Percentiles rank a stretch among this genome's conserved stretches.
Evolutionary conservation across 306 rosid genomes (phyloP).

Genomic region (Casuarina equisetifolia): DNA sequence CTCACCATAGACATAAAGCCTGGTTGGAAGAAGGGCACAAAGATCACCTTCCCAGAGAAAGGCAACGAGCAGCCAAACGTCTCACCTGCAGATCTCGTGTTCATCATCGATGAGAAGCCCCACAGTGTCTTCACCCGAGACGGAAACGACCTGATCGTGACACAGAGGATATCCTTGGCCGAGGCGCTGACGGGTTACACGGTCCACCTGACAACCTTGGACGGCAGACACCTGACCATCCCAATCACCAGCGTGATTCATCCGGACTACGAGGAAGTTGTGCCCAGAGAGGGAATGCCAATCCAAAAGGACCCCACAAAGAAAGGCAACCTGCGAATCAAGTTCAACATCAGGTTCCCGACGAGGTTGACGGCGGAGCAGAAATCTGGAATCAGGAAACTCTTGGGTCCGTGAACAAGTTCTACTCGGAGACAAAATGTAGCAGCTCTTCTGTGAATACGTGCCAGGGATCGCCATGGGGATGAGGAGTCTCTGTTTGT

Average conservation of each 20-base stretch:
- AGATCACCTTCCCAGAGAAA: slow-evolving; percentile 63
- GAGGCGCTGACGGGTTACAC: slow-evolving; percentile 61
- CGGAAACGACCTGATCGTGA: slow-evolving; percentile 49
- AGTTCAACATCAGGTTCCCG: slow-evolving; percentile 60
- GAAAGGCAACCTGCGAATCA: slow-evolving; percentile 59
- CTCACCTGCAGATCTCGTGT: slow-evolving; percentile 49
- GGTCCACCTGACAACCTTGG: slow-evolving; percentile 52
- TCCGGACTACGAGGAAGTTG: slow-evolving; percentile 59
- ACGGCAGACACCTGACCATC: slow-evolving; percentile 48
- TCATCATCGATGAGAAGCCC: slow-evolving; percentile 50
- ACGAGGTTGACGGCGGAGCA: slow-evolving; percentile 52
- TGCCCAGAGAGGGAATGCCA: slow-evolving; percentile 65
- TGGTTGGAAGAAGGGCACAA: slow-evolving; percentile 73
- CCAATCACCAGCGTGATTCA: slow-evolving; percentile 52
- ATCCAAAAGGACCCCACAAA: slow-evolving; percentile 55
- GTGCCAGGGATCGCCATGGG: no score
- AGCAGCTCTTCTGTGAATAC: not conserved
- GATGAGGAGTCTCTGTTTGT: no score
- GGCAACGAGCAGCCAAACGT: slow-evolving; percentile 56
- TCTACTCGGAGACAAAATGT: not conserved
- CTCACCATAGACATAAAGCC: slow-evolving; percentile 56
- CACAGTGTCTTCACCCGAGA: slow-evolving; percentile 51
- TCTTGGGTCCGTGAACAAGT: slow-evolving; percentile 37
- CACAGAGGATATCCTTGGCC: slow-evolving; percentile 43
- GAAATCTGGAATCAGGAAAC: slow-evolving; percentile 59